Conservation (phyloP, 768 basidiomycete species). For the Psilocybe cyanescens region DNA sequence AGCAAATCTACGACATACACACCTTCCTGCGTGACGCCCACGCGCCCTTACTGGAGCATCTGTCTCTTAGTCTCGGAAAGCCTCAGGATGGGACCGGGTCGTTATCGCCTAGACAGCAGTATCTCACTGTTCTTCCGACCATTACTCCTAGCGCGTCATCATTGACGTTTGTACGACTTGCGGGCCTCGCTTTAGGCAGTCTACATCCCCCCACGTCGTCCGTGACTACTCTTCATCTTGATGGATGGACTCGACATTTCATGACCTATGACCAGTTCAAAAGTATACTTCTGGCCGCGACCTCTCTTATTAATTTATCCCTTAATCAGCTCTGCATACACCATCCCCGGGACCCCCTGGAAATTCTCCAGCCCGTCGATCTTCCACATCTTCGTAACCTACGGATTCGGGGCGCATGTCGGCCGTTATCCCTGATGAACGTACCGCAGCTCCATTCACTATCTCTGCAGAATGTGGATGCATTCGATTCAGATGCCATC, state of each 20-base stretch:
- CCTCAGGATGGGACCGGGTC: conserved; percentile 20
- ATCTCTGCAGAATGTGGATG: conserved; percentile 36
- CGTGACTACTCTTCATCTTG: conserved; percentile 47
- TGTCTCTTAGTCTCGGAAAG: conserved; percentile 40
- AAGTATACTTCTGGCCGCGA: conserved; percentile 35
- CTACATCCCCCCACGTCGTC: conserved; percentile 39
- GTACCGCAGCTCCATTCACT: conserved; percentile 39
- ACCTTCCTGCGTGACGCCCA: conserved; percentile 27
- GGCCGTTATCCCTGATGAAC: conserved; percentile 36
- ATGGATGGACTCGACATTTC: conserved; percentile 39
- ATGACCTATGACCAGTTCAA: conserved; percentile 41
- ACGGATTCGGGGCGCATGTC: conserved; percentile 42
- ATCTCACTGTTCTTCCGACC: conserved; percentile 28
- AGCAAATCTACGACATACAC: conserved; percentile 29
- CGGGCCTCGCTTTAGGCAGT: conserved; percentile 42
- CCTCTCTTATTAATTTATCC: conserved; percentile 44
- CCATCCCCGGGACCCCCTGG: conserved; percentile 34
- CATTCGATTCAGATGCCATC: conserved; percentile 35
- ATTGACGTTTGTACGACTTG: conserved; percentile 44
- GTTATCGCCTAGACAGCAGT: conserved; percentile 32
- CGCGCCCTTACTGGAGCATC: conserved; percentile 39
- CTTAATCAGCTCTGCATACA: conserved; percentile 41
- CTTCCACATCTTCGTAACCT: conserved; percentile 40
- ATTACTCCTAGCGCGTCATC: conserved; percentile 34
- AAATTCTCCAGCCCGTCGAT: conserved; percentile 29